These are phyloP conservation scores for Rhizomucor miehei DNA, from an alignment of 371 early-diverging fungal species.

Conservation along the genomic window DNA sequence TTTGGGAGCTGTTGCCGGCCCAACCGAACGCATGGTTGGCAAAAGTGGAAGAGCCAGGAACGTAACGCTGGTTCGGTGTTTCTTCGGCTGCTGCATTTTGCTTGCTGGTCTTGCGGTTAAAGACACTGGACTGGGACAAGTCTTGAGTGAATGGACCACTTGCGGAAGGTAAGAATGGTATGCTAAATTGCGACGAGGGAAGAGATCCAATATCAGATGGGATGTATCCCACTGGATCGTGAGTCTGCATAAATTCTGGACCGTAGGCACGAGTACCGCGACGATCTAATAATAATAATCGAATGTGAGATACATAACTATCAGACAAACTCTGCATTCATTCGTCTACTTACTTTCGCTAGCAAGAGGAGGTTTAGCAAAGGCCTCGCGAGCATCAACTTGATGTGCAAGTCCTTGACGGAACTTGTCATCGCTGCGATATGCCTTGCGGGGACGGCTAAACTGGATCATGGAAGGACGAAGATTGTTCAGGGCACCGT, in stretches of 20 bases:
- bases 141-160: constrained; percentile 74
- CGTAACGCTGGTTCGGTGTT: constrained; percentile 29
- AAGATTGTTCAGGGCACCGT: constrained; percentile 90
- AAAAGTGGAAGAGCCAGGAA: constrained; percentile 40
- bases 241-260: constrained; percentile 57
- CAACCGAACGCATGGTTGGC: constrained; percentile 40
- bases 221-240: constrained; percentile 58
- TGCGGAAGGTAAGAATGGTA: constrained; percentile 62
- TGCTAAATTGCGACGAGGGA: constrained; percentile 57
- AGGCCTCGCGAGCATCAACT: constrained; percentile 66
- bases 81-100: constrained; percentile 10
- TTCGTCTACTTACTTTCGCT: constrained; percentile 29
- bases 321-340: neutral
- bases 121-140: constrained; percentile 53
- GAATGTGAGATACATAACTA: constrained; percentile 3
- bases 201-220: constrained; percentile 56
- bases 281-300: constrained; percentile 31
- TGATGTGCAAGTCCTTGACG: constrained; percentile 65
- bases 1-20: constrained; percentile 32
- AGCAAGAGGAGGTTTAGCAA: constrained; percentile 60
- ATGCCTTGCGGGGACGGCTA: constrained; percentile 67
- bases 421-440: constrained; percentile 63
- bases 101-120: constrained; percentile 37
- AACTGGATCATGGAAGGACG: constrained; percentile 86
- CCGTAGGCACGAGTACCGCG: constrained; percentile 49